Percentiles rank a stretch among this genome's conserved stretches.
phyloP scores from a whole-genome alignment of 768 basidiomycete genomes.

The Trametes meyenii region DNA sequence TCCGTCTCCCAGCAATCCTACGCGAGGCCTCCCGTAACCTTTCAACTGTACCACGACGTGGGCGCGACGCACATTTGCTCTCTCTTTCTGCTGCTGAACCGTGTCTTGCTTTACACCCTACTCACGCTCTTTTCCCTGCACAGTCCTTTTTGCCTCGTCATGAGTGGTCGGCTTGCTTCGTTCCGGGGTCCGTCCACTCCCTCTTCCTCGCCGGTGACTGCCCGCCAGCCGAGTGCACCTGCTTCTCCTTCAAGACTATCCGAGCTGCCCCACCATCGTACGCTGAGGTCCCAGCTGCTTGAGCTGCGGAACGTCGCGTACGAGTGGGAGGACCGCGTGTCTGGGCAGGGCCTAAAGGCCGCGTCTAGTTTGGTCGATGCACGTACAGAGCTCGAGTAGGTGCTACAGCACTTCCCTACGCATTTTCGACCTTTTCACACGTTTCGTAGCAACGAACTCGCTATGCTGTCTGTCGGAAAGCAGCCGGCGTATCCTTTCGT shows the following conservation, averaged over 20 bases:
- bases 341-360: slow-evolving; percentile 79
- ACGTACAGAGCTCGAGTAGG: slow-evolving; percentile 85
- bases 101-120: not conserved
- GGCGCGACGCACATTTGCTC: too few relatives aligned
- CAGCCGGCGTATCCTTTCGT: slow-evolving; percentile 64
- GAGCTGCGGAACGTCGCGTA: slow-evolving; percentile 64
- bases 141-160: slow-evolving; percentile 23
- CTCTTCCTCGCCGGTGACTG: slow-evolving; percentile 60
- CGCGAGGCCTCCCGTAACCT: not conserved
- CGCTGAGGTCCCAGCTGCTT: slow-evolving; percentile 64
- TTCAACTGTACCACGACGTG: not conserved
- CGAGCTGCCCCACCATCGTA: slow-evolving; percentile 84
- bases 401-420: slow-evolving; percentile 13
- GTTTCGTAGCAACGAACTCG: slow-evolving; percentile 60
- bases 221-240: slow-evolving; percentile 49
- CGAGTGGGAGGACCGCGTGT: slow-evolving; percentile 85
- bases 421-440: not conserved
- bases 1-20: not conserved
- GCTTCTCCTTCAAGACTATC: slow-evolving; percentile 45
- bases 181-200: slow-evolving; percentile 83
- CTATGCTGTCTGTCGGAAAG: slow-evolving; percentile 50
- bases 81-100: not conserved
- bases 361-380: slow-evolving; percentile 71
- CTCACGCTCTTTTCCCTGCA: not conserved
- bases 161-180: slow-evolving; percentile 66